Base-by-base conservation (phyloP, 192 early-diverging fungal genomes). In the Chytriomyces sp. region DNA sequence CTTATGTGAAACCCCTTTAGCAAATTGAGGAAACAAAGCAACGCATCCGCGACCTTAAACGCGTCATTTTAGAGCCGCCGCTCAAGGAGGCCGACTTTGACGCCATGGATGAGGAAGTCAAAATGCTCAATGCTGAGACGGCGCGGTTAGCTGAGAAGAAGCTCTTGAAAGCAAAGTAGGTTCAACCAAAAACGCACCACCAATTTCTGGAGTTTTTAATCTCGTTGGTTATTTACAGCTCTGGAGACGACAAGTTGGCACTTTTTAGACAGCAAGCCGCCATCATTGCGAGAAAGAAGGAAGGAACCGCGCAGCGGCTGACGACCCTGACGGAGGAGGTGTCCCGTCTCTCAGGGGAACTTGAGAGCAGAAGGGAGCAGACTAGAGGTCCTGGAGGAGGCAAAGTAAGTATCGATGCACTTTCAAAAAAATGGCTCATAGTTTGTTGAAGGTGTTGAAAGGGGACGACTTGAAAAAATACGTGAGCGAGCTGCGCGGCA, bases 401-500 rank as follows among this genome's bases (percentile, higher is more conserved):
- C 3, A 74, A 80, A 74, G 83, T 82, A 74, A 12, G 32, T 54
- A 32, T 56, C 0, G 36, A 31, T 58, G 1, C 33, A 14, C n/a
- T 28, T 25, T 12, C n/a, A 7, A 64, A n/a, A 40, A 6, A 65
- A 32, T 3, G n/a, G 34, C 32, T 31, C 34, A 76, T 7, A n/a
- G 25, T 53, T 63, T 0, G 5, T 2, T n/a, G 2, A 30, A 84
- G 84, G 84, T 87, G 70, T 70, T 84, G n/a, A 83, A 82, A 64
- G 87, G 87, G 7, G 87, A 89, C 41, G 87, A 89, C 33, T 85
- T 89, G 59, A 89, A 88, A 73, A 64, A 78, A 34, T 89, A 86
- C 73, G 84, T 89, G 4, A 73, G 75, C 26, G 87, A 88, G 54
- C 80, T 89, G 22, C 78, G 87, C 26, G 81, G 73, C 59, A 89